phyloP scores from a whole-genome alignment of 139 green algal genomes.

The Asterochloris erici region DNA sequence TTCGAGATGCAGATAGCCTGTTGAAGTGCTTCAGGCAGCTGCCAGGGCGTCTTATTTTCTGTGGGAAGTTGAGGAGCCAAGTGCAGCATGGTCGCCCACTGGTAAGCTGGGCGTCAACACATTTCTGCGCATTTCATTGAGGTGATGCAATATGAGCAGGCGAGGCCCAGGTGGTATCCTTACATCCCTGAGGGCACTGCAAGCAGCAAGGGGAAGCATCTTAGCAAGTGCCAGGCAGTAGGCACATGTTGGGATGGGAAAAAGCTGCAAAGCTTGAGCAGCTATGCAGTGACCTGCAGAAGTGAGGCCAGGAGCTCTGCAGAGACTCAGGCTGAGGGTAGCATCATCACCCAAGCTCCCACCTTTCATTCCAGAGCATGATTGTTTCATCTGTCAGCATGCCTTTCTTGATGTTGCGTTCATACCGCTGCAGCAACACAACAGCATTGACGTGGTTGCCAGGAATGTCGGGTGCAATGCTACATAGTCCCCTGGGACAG shows the following conservation, averaged over 20 bases:
- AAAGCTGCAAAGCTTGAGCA: not conserved
- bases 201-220: not conserved
- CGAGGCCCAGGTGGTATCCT: conserved; percentile 88
- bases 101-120: conserved; percentile 69
- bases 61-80: not conserved
- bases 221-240: not conserved
- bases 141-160: conserved; percentile 92
- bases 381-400: conserved; percentile 91
- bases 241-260: not conserved
- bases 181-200: conserved; percentile 72
- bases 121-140: conserved; percentile 62
- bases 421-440: conserved; percentile 74
- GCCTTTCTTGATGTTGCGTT: conserved; percentile 89
- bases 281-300: not conserved
- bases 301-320: not conserved
- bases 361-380: conserved; percentile 79
- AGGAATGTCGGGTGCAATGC: too few species aligned
- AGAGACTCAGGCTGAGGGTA: not conserved
- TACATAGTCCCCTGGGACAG: too few species aligned
- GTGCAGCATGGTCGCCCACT: not conserved
- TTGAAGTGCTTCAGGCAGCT: not conserved
- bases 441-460: too few species aligned
- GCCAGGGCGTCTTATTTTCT: not conserved
- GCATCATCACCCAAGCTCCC: not conserved
- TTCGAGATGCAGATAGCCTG: not conserved